Percentiles rank a stretch among this genome's conserved stretches.
These are phyloP conservation scores for Aspergillus quadricinctus DNA, from an alignment of 2,329 filamentous ascomycete genomes.

Conservation along the genomic window DNA sequence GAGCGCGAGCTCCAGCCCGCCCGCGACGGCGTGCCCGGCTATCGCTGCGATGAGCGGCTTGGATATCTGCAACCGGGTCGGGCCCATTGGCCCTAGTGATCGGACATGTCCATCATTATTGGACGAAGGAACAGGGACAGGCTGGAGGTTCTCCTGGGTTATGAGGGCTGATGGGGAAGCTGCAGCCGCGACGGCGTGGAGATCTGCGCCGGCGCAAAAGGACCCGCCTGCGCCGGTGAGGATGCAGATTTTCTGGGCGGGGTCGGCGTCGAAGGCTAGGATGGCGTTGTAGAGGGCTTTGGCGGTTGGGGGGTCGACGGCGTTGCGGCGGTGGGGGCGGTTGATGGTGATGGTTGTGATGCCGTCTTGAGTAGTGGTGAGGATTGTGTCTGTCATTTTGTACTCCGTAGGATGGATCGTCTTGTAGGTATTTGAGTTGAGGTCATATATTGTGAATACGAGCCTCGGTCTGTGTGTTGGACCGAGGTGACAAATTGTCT, in stretches of 20 bases:
- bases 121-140: background rate
- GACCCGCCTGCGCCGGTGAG: conserved; percentile 45
- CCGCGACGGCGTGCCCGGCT: conserved; percentile 52
- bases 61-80: conserved; percentile 46
- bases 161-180: conserved; percentile 2
- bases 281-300: conserved; percentile 47
- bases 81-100: conserved; percentile 28
- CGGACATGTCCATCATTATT: background rate
- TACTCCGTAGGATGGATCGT: background rate
- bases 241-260: conserved; percentile 50
- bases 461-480: background rate
- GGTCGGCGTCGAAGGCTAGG: conserved; percentile 47
- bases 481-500: background rate
- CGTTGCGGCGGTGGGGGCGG: conserved; percentile 49
- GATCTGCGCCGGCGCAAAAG: conserved; percentile 54
- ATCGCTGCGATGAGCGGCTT: conserved; percentile 54
- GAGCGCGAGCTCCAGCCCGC: conserved; percentile 51
- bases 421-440: background rate
- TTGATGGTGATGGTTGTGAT: conserved; percentile 56
- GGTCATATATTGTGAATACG: background rate
- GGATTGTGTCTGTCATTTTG: background rate
- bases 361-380: conserved; percentile 28
- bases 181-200: conserved; percentile 41
- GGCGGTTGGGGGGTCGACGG: conserved; percentile 48
- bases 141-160: background rate